Conservation (phyloP, 345 rosid species). For the Gossypium herbaceum region DNA sequence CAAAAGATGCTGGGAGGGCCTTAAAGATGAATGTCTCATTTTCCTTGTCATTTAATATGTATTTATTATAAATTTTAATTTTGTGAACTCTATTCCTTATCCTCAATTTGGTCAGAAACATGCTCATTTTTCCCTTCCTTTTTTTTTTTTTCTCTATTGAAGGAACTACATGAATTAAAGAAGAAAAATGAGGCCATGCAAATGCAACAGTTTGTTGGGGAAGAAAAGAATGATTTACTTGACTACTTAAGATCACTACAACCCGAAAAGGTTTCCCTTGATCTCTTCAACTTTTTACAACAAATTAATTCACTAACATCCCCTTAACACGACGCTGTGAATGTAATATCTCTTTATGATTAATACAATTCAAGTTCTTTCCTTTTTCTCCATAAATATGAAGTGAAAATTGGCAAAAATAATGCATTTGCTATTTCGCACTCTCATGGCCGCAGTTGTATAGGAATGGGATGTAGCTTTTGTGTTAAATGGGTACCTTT, state of each 20-base stretch:
- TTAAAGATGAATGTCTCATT: too few species aligned
- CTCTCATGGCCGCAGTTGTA: not conserved
- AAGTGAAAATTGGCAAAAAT: not conserved
- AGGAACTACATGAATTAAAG: constrained; percentile 84
- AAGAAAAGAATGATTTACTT: constrained; percentile 93
- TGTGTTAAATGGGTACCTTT: not conserved
- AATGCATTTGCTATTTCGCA: not conserved
- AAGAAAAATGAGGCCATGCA: constrained; percentile 91
- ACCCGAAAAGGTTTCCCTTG: constrained; percentile 81
- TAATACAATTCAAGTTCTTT: not conserved
- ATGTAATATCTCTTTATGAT: not conserved
- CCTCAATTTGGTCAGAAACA: not conserved
- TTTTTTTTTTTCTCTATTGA: constrained; percentile 19
- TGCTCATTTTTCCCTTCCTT: constrained; percentile 8
- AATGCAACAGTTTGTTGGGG: constrained; percentile 98
- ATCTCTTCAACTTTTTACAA: constrained; percentile 1
- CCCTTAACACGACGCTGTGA: not conserved
- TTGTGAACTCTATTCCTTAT: not conserved
- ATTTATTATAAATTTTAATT: too few species aligned
- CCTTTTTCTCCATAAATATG: not conserved
- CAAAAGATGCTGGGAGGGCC: not conserved
- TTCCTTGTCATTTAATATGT: too few species aligned
- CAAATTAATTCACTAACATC: not conserved
- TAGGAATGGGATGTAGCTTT: not conserved
- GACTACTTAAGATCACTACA: constrained; percentile 89